Evolutionary conservation across 805 yeast species (phyloP), one percentile per base, ranked within the genome.

Genomic region (Ogataea neopini): DNA sequence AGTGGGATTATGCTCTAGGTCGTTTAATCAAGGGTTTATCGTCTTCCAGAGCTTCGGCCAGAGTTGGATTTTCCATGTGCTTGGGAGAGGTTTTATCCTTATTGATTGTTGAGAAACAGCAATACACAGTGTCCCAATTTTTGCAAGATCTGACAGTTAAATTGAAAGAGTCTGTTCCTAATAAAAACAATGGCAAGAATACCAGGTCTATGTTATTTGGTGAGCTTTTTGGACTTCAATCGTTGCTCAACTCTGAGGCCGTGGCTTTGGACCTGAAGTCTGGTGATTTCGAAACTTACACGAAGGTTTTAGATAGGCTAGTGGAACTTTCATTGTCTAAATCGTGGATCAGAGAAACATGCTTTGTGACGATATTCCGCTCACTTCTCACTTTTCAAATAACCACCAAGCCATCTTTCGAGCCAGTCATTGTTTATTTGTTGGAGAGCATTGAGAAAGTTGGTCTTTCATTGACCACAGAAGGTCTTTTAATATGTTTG

Each of bases 21-120:
- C 76, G 98, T 60, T 72, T 92, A 52, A 77, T 88, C 53, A 84
- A 82, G 52, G 97, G 98, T 43, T 70, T 92, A 26, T 74, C 89
- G 4, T 86, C 96, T 5, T 77, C 90, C 13, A 79, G 94, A 59
- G 95, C 86, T 19, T 76, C 89, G 40, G 94, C 96, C 1, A 73
- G 97, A 47, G 68, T 88, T 23, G 98, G 98, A 4, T 92, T 85
- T 60, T 87, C 96, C 2, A 79, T 88, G 76, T 92, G 96, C 38
- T 68, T 92, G 37, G 80, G 91, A 0, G 97, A 92, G 63, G 68
- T 85, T 1, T 60, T 76, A 6, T 69, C 71, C 10, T 59, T 75
- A 19, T 44, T 61, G 25, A 65, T 65, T 8, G 29, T 40, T 2
- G 60, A 61, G 1, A 59, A 63, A 18, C 51, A 66, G 44, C 58